phyloP scores from a whole-genome alignment of 2,329 filamentous ascomycete species.

The Penicillium crustosum region DNA sequence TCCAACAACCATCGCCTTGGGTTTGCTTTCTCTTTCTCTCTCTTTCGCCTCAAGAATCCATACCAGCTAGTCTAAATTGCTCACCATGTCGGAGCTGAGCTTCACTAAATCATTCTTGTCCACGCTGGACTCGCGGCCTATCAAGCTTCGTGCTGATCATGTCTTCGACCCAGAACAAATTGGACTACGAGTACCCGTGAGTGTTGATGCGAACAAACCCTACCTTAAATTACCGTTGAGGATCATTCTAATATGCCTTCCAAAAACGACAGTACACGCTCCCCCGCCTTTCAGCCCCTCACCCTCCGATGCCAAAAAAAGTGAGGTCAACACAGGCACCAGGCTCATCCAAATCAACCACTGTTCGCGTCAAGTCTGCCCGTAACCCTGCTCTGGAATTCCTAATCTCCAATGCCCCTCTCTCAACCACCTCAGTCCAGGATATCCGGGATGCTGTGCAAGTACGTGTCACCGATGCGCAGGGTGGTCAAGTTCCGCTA shows the following conservation, averaged over 20 bases:
- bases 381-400: constrained; percentile 72
- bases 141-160: constrained; percentile 85
- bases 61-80: neutral
- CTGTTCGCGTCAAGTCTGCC: constrained; percentile 51
- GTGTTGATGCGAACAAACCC: constrained; percentile 27
- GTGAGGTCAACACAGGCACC: constrained; percentile 34
- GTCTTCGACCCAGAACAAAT: constrained; percentile 81
- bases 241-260: neutral
- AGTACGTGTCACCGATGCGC: constrained; percentile 55
- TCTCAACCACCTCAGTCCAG: constrained; percentile 70
- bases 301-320: constrained; percentile 47
- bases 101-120: constrained; percentile 84
- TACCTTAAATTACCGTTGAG: neutral
- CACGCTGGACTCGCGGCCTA: constrained; percentile 72
- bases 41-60: neutral
- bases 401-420: constrained; percentile 59
- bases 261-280: constrained; percentile 44
- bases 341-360: constrained; percentile 43
- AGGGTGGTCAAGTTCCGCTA: constrained; percentile 40
- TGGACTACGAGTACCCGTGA: constrained; percentile 72
- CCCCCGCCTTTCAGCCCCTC: constrained; percentile 46
- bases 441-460: constrained; percentile 74
- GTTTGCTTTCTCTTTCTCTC: neutral
- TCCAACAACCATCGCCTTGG: neutral
- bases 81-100: constrained; percentile 72